phyloP scores from a whole-genome alignment of 257 asterid species.

The Euphrasia confusa region DNA sequence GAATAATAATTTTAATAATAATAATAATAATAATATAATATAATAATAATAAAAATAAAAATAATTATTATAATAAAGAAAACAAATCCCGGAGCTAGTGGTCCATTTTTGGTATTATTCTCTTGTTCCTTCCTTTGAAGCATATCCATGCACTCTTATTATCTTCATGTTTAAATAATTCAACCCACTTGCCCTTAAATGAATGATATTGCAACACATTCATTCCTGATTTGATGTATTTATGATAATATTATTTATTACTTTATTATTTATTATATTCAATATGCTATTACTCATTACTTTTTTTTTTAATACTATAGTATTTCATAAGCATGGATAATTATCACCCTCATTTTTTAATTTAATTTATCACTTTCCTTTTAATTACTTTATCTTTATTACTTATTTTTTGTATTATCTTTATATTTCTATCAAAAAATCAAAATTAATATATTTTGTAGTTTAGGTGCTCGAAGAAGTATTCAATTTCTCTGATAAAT shows the following conservation, averaged over 20 bases:
- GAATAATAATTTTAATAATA: conserved; percentile 2
- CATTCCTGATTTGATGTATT: background rate
- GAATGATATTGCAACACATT: background rate
- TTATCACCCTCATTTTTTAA: too few relatives aligned
- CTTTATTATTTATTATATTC: background rate
- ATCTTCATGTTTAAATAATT: background rate
- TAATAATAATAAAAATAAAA: background rate
- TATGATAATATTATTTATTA: conserved; percentile 2
- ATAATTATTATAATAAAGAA: background rate
- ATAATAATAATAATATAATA: too few relatives aligned
- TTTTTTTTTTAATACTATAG: too few relatives aligned
- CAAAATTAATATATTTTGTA: too few relatives aligned
- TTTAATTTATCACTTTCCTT: too few relatives aligned
- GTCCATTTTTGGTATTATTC: conserved; percentile 34
- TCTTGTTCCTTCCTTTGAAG: conserved; percentile 39
- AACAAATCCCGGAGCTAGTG: conserved; percentile 25
- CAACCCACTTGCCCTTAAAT: conserved; percentile 3
- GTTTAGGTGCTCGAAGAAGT: too few relatives aligned
- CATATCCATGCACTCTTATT: conserved; percentile 13
- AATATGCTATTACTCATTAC: conserved; percentile 1
- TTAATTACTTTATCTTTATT: too few relatives aligned
- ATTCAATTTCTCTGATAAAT: too few relatives aligned
- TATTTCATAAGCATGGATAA: too few relatives aligned
- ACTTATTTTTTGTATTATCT: too few relatives aligned
- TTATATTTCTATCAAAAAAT: too few relatives aligned